Evolutionary conservation across 129 eudicot species (phyloP).

Genomic region (Flaveria sonorensis): DNA sequence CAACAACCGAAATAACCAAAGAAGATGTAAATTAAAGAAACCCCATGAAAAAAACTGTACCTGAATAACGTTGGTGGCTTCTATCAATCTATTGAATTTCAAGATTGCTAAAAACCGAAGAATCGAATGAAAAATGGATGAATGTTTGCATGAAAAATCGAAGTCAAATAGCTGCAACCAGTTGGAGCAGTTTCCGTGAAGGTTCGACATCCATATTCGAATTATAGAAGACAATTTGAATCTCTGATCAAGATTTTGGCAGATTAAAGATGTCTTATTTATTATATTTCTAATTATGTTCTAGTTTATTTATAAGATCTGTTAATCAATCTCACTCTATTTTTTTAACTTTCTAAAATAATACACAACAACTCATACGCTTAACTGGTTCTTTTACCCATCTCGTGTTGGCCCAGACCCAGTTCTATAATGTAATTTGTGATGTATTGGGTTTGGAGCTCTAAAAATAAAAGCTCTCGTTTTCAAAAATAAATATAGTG

Average conservation of each 20-base stretch:
- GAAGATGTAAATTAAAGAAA: not conserved
- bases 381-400: no score
- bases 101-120: not conserved
- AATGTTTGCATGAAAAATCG: constrained; percentile 1
- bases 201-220: not conserved
- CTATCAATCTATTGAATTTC: not conserved
- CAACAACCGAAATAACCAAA: not conserved
- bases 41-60: constrained; percentile 16
- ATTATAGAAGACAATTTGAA: not conserved
- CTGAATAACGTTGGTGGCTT: constrained; percentile 16
- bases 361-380: no score
- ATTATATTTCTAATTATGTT: not conserved
- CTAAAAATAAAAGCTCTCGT: no score
- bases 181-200: not conserved
- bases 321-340: not conserved
- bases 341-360: no score
- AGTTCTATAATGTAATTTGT: no score
- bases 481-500: no score
- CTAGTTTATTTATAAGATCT: not conserved
- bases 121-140: not conserved
- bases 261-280: not conserved
- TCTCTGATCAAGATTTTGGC: not conserved
- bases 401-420: no score
- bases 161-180: not conserved
- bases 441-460: no score